Base-by-base conservation (phyloP, 108 stramenopile species). In the Cylindrotheca fusiformis region DNA sequence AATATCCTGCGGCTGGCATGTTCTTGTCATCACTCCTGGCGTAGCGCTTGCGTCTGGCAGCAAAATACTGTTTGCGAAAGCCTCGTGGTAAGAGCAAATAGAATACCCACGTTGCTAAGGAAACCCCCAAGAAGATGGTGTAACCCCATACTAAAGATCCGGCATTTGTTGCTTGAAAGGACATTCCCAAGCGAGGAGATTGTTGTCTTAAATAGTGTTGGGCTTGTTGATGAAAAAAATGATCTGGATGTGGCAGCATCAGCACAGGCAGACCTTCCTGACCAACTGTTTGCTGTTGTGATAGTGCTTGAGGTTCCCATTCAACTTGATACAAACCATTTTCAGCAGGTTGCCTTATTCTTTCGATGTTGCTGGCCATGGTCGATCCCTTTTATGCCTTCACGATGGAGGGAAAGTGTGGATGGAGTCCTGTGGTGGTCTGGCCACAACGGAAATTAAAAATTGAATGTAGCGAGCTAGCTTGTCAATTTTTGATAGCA, bases 11-110 rank as follows among this genome's bases (percentile, higher is more conserved):
- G 4, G 72, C 52, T 2, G 72, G 72, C 72, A 74, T 74, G 36
- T 27, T 27, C 5, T 30, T 23, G 44, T 66, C 69, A 23, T 55
- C 36, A 22, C 72, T 45, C 10, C 60, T 32, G n/a, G 65, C 56
- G 47, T 72, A 80, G 10, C 79, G 69, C 51, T 67, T 62, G 23
- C 69, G 75, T 64, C 67, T 52, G 49, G 75, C 71, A 20, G 48
- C 12, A 64, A 70, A 82, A 27, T 69, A 73, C 23, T 57, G 62
- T 52, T 68, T 68, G 12, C 80, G 71, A 26, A 74, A 66, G 6
- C 80, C 80, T 36, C 71, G 55, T 1, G 80, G 80, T 29, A 74
- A 30, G 0, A 82, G 21, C 33, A 82, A 51, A 32, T 76, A 82
- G n/a, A 73, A 21, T 0, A 77, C 51, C 61, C 63, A 82, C 27